Percentiles rank a stretch among this genome's conserved stretches.
Conservation (phyloP, 768 basidiomycete species). For the Phanerochaete carnosa region DNA sequence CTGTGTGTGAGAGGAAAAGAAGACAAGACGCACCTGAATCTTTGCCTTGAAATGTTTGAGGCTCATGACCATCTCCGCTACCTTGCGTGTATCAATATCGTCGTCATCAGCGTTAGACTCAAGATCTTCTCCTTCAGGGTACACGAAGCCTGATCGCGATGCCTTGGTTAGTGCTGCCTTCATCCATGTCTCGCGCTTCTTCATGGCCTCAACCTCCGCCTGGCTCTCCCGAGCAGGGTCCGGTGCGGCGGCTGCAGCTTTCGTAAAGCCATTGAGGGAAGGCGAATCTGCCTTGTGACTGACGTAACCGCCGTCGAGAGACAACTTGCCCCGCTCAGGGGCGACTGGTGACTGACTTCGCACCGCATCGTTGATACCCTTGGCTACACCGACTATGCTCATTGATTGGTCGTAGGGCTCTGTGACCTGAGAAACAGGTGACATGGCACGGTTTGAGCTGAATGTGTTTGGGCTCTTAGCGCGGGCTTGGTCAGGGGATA, state of each 20-base stretch:
- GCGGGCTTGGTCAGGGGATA: slow-evolving; percentile 53
- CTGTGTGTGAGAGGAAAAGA: not conserved
- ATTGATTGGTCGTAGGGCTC: slow-evolving; percentile 36
- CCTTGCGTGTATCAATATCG: slow-evolving; percentile 46
- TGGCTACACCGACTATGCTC: slow-evolving; percentile 53
- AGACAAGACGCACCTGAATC: slow-evolving; percentile 64
- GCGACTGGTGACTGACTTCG: slow-evolving; percentile 55
- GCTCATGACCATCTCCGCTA: slow-evolving; percentile 70
- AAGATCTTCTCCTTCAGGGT: slow-evolving; percentile 48
- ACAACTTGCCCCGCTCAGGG: slow-evolving; percentile 47
- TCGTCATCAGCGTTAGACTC: slow-evolving; percentile 32
- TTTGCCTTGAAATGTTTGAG: slow-evolving; percentile 88
- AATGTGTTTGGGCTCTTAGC: slow-evolving; percentile 58
- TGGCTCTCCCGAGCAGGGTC: slow-evolving; percentile 69
- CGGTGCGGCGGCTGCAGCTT: slow-evolving; percentile 62
- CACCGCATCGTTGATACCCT: slow-evolving; percentile 46
- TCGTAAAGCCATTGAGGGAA: slow-evolving; percentile 46
- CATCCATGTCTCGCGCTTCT: slow-evolving; percentile 84
- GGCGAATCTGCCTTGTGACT: slow-evolving; percentile 40
- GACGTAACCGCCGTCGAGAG: slow-evolving; percentile 57
- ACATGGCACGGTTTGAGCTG: slow-evolving; percentile 51
- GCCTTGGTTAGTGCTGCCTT: slow-evolving; percentile 76
- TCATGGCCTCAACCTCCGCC: slow-evolving; percentile 66
- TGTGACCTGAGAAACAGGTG: slow-evolving; percentile 39
- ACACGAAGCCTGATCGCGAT: slow-evolving; percentile 72